These are phyloP conservation scores for Gossypium gossypioides DNA, from an alignment of 441 rosid species.

Conservation along the genomic window DNA sequence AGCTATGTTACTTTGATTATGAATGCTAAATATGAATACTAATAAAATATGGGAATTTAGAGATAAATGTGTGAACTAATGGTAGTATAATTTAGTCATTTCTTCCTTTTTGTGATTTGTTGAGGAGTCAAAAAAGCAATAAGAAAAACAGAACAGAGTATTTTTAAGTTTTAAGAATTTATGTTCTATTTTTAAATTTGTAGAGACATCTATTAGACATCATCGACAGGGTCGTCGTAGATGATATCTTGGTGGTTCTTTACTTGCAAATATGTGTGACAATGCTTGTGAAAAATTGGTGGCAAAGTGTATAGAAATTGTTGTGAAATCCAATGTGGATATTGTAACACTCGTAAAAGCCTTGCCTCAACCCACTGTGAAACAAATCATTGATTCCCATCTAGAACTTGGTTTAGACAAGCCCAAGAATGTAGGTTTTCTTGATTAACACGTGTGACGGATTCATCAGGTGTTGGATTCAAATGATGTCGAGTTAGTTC, in stretches of 20 bases:
- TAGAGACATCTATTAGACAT: constrained; percentile 54
- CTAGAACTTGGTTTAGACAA: constrained; percentile 27
- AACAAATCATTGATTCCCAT: constrained; percentile 37
- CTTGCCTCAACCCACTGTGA: constrained; percentile 39
- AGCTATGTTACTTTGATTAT: too few relatives aligned
- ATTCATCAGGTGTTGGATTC: constrained; percentile 72
- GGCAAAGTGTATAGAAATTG: constrained; percentile 35
- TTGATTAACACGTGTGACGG: constrained; percentile 46
- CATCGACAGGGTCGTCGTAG: constrained; percentile 44
- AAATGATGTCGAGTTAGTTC: constrained; percentile 74
- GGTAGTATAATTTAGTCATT: background rate
- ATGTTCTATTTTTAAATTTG: constrained; percentile 13
- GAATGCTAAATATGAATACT: too few relatives aligned
- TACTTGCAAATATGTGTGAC: constrained; percentile 42
- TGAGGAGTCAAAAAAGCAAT: background rate
- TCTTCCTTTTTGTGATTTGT: background rate
- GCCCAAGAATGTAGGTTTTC: constrained; percentile 23
- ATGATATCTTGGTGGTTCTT: constrained; percentile 52
- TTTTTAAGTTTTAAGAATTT: background rate
- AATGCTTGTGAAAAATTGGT: constrained; percentile 39
- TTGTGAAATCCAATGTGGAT: constrained; percentile 56
- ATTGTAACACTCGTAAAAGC: constrained; percentile 47
- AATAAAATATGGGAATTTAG: too few relatives aligned
- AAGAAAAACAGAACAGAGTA: background rate
- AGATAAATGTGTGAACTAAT: background rate